Evolutionary conservation across 768 basidiomycete genomes (phyloP), one percentile per base, ranked within the genome.

Genomic region (Tephrocybe sp.): DNA sequence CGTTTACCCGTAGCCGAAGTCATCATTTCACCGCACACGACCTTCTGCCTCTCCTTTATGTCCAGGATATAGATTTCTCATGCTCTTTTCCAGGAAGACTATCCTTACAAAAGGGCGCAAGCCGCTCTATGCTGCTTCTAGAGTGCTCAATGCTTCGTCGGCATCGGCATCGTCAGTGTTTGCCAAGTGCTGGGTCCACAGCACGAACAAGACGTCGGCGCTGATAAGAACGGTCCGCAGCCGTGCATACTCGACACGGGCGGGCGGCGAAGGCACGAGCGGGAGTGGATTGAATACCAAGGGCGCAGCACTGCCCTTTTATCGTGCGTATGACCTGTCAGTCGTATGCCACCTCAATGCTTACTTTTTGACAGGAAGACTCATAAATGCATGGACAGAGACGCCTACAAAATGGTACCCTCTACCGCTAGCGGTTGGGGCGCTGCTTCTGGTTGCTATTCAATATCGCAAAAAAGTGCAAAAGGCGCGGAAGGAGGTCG

Each of bases 381-480:
- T 95, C 6, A 73, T 88, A 24, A 77, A 79, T 53, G 90, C 91
- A 23, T 93, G 91, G 91, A 85, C 79, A 4, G 75, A 85, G 62
- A 94, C 95, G 0, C 92, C 93, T 0, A 94, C 90, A 30, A 90
- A 85, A 68, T 98, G 95, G 95, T 96, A 95, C 59, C 95, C 95
- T 9, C 79, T 98, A 39, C 94, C 94, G 14, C 70, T 96, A 50
- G 92, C 91, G 10, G 87, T 94, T 24, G 93, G 93, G 32, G 93
- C 92, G 1, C 75, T 93, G n/a, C 79, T 96, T 25, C 85, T 96
- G 28, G 82, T 91, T 56, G 78, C 80, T 43, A 73, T 93, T 11
- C 86, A 90, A 61, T 92, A 86, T 62, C 78, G 88, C 48, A 84
- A 84, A 66, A 80, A 81, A 64, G 54, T 62, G 37, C 70, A 66